Evolutionary conservation across 2,329 filamentous ascomycete genomes (phyloP).

Genomic region (Cladophialophora exuberans): DNA sequence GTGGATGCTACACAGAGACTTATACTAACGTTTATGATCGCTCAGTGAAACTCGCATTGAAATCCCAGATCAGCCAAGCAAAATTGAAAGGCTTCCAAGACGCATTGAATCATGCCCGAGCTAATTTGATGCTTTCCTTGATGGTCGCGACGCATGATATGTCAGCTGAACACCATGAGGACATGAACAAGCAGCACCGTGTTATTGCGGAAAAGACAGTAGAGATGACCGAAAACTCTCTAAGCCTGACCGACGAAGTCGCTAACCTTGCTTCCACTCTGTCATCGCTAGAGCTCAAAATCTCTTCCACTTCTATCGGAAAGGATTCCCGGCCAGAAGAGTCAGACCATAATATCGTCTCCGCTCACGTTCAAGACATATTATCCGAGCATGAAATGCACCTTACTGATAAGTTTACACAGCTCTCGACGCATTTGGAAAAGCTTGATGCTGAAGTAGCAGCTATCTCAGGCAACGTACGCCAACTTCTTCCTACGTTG

Average conservation of each 20-base stretch:
- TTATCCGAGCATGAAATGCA: neutral
- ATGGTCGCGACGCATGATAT: neutral
- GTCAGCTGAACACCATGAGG: neutral
- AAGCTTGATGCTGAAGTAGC: neutral
- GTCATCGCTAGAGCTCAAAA: neutral
- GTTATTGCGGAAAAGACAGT: neutral
- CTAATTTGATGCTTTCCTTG: neutral
- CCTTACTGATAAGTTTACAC: neutral
- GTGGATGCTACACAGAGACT: neutral
- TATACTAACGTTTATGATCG: neutral
- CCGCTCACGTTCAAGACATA: neutral
- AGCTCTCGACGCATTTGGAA: neutral
- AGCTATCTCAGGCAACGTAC: neutral
- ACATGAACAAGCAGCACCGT: neutral
- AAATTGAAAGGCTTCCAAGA: neutral
- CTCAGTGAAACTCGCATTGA: neutral
- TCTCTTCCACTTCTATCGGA: too few relatives aligned
- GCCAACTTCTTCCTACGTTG: neutral
- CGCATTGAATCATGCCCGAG: neutral
- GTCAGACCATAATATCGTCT: neutral
- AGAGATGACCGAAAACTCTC: neutral
- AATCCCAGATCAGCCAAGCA: neutral
- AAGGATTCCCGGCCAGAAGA: too few relatives aligned
- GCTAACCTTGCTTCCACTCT: neutral
- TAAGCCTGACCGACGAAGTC: neutral